Conservation (phyloP, 805 yeast genomes). For the Pichia rugopelliculosa region DNA sequence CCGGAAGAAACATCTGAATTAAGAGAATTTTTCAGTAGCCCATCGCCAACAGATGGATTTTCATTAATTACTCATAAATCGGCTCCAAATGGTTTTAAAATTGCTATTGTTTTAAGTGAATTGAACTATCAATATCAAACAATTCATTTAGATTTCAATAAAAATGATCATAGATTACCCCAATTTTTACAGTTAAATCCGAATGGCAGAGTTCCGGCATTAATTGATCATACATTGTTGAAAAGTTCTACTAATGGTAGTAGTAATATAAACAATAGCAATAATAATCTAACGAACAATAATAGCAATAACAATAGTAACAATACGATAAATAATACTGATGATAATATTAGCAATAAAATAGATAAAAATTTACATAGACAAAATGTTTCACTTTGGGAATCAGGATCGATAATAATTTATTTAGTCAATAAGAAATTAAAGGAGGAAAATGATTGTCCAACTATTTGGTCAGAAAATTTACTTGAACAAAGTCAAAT, state of each 20-base stretch:
- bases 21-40: constrained; percentile 56
- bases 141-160: constrained; percentile 75
- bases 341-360: too few relatives aligned
- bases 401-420: constrained; percentile 83
- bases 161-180: constrained; percentile 89
- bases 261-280: not conserved
- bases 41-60: constrained; percentile 71
- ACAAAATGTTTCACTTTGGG: constrained; percentile 82
- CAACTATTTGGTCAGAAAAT: constrained; percentile 71
- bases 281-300: constrained; percentile 12
- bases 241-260: constrained; percentile 25
- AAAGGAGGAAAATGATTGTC: constrained; percentile 57
- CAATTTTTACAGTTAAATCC: constrained; percentile 93
- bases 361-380: not conserved
- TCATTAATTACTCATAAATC: constrained; percentile 77
- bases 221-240: constrained; percentile 67
- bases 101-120: constrained; percentile 83
- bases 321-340: constrained; percentile 25
- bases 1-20: constrained; percentile 38
- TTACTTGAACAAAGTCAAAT: constrained; percentile 77
- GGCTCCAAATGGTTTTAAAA: constrained; percentile 95
- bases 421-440: constrained; percentile 67
- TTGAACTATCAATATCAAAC: constrained; percentile 73
- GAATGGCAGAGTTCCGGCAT: constrained; percentile 91
- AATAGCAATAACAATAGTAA: not conserved